Conservation (phyloP, 805 yeast genomes). For the Saturnispora zaruensis region DNA sequence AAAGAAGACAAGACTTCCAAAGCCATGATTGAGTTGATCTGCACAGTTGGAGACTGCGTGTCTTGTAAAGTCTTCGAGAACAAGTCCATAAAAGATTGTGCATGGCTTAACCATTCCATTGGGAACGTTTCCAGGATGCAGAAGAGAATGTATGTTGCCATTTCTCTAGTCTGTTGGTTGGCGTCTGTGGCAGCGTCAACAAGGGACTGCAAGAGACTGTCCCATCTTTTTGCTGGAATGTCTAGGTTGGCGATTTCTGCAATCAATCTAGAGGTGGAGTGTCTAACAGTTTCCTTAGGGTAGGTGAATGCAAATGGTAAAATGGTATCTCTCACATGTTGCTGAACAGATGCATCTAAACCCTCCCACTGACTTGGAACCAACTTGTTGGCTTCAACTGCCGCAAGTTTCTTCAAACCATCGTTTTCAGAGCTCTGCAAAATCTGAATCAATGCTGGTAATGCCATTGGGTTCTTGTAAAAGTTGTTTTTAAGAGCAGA, state of each 20-base stretch:
- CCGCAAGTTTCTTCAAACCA: slow-evolving; percentile 83
- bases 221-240: slow-evolving; percentile 60
- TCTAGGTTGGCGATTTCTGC: slow-evolving; percentile 79
- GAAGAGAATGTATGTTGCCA: slow-evolving; percentile 71
- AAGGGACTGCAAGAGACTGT: slow-evolving; percentile 62
- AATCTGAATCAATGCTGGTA: slow-evolving; percentile 78
- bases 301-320: slow-evolving; percentile 61
- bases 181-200: slow-evolving; percentile 54
- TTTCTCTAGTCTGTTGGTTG: slow-evolving; percentile 54
- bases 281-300: slow-evolving; percentile 61
- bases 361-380: slow-evolving; percentile 62
- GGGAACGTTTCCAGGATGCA: slow-evolving; percentile 69
- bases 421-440: slow-evolving; percentile 61
- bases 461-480: slow-evolving; percentile 59
- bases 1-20: slow-evolving; percentile 62
- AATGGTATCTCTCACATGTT: slow-evolving; percentile 57
- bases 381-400: slow-evolving; percentile 90
- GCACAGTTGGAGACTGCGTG: slow-evolving; percentile 57
- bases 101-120: slow-evolving; percentile 46
- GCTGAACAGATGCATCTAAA: slow-evolving; percentile 41
- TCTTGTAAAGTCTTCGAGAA: slow-evolving; percentile 60
- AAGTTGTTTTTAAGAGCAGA: slow-evolving; percentile 62
- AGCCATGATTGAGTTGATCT: slow-evolving; percentile 76
- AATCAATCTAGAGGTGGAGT: slow-evolving; percentile 81
- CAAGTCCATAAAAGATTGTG: slow-evolving; percentile 60